Percentiles rank a stretch among this genome's conserved stretches.
These are phyloP conservation scores for Teratosphaeria viscida DNA, from an alignment of 2,329 filamentous ascomycete genomes.

Conservation along the genomic window DNA sequence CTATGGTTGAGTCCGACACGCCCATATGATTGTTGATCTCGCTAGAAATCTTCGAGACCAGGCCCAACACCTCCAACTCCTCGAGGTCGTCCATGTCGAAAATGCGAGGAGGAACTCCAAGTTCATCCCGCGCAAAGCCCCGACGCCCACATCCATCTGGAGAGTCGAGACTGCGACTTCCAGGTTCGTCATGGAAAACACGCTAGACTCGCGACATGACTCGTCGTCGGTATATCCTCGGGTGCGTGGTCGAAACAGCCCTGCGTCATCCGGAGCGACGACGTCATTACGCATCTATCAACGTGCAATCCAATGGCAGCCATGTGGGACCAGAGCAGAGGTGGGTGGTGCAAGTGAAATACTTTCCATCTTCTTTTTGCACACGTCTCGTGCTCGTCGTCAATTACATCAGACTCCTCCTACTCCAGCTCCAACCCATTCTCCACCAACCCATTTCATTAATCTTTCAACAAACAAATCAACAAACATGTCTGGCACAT, in stretches of 20 bases:
- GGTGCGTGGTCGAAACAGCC: not conserved
- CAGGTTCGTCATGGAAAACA: not conserved
- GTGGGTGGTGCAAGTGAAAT: not conserved
- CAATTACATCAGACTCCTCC: not conserved
- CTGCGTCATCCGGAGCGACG: not conserved
- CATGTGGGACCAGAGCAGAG: not conserved
- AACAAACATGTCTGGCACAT: conserved; percentile 41
- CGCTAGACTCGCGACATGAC: not conserved
- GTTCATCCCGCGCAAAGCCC: not conserved
- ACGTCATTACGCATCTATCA: not conserved
- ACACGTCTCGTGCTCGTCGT: not conserved
- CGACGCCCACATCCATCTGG: not conserved
- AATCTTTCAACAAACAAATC: not conserved
- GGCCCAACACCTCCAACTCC: conserved; percentile 82
- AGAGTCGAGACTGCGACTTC: not conserved
- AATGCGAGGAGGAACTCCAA: not conserved
- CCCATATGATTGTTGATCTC: conserved; percentile 92
- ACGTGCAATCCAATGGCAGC: not conserved
- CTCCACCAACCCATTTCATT: not conserved
- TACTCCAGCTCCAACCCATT: not conserved
- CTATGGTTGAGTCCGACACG: conserved; percentile 84
- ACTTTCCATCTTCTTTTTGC: not conserved
- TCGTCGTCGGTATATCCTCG: not conserved
- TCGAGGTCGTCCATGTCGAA: conserved; percentile 73
- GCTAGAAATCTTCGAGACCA: conserved; percentile 88